A percentile compares a stretch with the other conserved stretches of the same genome.
phyloP scores from a whole-genome alignment of 208 protist genomes.

The Leishmania amazonensis region DNA sequence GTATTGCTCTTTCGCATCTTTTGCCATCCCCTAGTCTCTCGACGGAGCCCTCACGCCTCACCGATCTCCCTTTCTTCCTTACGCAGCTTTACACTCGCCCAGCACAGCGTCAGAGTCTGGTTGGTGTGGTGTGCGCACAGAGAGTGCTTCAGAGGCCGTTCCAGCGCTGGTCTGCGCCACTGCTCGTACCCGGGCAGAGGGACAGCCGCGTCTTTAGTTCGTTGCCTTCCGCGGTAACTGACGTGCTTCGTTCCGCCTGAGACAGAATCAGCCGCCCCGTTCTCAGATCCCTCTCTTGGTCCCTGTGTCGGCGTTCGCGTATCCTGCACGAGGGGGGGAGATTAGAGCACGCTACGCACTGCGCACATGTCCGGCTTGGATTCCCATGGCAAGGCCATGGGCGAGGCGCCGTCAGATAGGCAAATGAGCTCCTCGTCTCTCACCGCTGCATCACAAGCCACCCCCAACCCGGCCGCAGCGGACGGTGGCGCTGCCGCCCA shows the following conservation, averaged over 20 bases:
- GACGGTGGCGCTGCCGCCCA: neutral
- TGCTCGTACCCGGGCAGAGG: neutral
- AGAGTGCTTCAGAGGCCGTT: neutral
- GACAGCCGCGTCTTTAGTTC: neutral
- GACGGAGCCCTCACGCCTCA: neutral
- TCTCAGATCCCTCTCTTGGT: neutral
- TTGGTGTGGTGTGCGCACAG: neutral
- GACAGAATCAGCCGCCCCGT: neutral
- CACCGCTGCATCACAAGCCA: neutral
- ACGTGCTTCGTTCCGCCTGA: neutral
- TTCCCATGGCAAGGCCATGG: constrained; percentile 8
- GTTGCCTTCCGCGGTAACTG: neutral
- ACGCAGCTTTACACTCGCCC: neutral
- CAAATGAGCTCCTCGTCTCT: constrained; percentile 23
- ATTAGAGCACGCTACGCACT: neutral
- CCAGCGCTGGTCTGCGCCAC: neutral
- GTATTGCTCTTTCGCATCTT: neutral
- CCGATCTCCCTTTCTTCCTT: neutral
- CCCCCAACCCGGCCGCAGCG: neutral
- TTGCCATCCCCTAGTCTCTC: neutral
- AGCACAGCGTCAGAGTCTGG: neutral
- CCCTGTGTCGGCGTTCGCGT: neutral
- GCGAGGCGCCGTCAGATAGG: constrained; percentile 13
- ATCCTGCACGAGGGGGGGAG: neutral
- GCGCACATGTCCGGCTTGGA: constrained; percentile 20